These are phyloP conservation scores for Phytopythium oedochilum DNA, from an alignment of 352 stramenopile genomes.

Conservation along the genomic window DNA sequence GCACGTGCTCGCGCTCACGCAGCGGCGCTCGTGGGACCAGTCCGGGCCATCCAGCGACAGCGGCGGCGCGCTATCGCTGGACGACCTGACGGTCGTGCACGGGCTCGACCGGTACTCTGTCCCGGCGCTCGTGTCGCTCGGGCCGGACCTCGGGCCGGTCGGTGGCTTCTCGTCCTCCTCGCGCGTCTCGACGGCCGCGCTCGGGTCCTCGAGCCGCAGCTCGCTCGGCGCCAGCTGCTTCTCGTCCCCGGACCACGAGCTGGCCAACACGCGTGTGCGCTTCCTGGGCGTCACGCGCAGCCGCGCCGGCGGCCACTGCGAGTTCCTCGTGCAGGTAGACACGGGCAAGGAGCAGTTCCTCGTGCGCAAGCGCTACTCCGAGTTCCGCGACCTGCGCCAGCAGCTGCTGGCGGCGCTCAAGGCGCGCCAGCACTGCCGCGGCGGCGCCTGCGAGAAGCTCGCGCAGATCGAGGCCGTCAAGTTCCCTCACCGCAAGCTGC, in stretches of 20 bases:
- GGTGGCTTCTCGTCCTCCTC: background rate
- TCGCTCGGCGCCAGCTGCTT: constrained; percentile 14
- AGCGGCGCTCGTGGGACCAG: constrained; percentile 1
- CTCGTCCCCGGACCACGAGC: constrained; percentile 23
- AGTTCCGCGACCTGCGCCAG: constrained; percentile 58
- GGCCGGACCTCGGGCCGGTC: background rate
- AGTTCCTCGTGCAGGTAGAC: constrained; percentile 53
- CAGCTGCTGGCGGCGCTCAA: constrained; percentile 29
- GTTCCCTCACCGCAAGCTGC: constrained; percentile 46
- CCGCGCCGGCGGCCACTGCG: constrained; percentile 29
- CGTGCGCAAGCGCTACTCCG: constrained; percentile 62
- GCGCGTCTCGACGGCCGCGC: background rate
- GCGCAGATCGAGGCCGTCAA: constrained; percentile 38
- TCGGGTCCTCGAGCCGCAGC: constrained; percentile 7
- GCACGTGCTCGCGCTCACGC: background rate
- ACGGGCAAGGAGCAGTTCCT: constrained; percentile 46
- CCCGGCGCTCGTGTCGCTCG: background rate
- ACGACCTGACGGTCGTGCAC: constrained; percentile 2
- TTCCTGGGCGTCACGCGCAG: constrained; percentile 39
- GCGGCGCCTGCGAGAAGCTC: constrained; percentile 39
- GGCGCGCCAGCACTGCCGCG: constrained; percentile 18
- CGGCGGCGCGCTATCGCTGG: background rate
- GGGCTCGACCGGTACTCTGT: constrained; percentile 2
- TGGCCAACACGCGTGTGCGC: constrained; percentile 30
- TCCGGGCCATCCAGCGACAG: background rate